A percentile compares a stretch with the other conserved stretches of the same genome.
phyloP scores from a whole-genome alignment of 2,329 filamentous ascomycete genomes.

The Microdochium trichocladiopsis region DNA sequence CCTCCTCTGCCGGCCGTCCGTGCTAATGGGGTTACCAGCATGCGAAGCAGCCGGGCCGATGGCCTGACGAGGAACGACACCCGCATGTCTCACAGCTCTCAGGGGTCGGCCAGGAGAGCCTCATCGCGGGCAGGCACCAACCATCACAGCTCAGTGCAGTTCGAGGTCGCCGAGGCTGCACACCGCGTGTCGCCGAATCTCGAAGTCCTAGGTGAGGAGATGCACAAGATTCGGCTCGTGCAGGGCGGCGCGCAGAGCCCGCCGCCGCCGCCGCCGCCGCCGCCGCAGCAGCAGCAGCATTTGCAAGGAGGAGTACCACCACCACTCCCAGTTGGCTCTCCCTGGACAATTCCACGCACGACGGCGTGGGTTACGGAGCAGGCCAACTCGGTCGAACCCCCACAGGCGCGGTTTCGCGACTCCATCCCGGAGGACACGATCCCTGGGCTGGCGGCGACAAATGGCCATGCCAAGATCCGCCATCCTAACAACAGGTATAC shows the following conservation, averaged over 20 bases:
- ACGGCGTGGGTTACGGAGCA: slow-evolving; percentile 4
- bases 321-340: not conserved
- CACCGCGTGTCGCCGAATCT: not conserved
- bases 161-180: not conserved
- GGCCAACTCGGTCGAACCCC: not conserved
- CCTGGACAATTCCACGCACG: not conserved
- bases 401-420: not conserved
- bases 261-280: not conserved
- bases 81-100: not conserved
- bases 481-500: not conserved
- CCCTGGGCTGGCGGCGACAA: not conserved
- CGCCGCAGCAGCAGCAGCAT: not conserved
- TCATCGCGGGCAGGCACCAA: not conserved
- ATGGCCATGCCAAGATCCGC: not conserved
- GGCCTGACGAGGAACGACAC: not conserved
- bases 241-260: not conserved
- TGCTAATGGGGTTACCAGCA: not conserved
- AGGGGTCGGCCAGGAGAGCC: not conserved
- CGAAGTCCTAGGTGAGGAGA: not conserved
- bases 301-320: not conserved
- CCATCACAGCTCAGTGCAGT: not conserved
- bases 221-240: not conserved
- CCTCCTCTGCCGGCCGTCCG: not conserved
- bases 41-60: not conserved
- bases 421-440: not conserved